Evolutionary conservation across 2,329 filamentous ascomycete genomes (phyloP).

Genomic region (Xylariaceae sp.): DNA sequence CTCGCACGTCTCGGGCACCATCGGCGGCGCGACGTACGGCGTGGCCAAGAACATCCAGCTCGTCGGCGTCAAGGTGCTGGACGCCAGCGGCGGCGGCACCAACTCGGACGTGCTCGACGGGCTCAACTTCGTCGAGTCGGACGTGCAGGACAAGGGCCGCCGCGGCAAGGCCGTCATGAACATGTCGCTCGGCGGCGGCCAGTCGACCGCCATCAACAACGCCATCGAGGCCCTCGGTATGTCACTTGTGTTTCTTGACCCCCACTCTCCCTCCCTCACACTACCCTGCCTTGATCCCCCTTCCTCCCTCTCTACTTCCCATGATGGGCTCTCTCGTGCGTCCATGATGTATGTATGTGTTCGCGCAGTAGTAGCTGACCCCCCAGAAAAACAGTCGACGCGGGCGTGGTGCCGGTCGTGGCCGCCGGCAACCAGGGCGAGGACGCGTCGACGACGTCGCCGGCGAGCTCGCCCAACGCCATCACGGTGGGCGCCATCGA

Average conservation of each 20-base stretch:
- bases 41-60: conserved; percentile 51
- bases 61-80: conserved; percentile 56
- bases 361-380: too few species aligned
- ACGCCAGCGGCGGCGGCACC: conserved; percentile 37
- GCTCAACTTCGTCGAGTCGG: conserved; percentile 47
- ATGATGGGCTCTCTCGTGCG: too few species aligned
- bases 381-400: too few species aligned
- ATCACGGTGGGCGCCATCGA: conserved; percentile 55
- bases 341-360: too few species aligned
- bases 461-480: conserved; percentile 47
- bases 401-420: conserved; percentile 50
- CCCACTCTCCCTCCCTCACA: too few species aligned
- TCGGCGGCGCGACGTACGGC: conserved; percentile 52
- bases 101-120: conserved; percentile 50
- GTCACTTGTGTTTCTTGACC: too few species aligned
- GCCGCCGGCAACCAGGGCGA: conserved; percentile 52
- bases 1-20: conserved; percentile 56
- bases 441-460: conserved; percentile 43
- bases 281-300: too few species aligned
- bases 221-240: conserved; percentile 44
- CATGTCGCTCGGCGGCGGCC: conserved; percentile 51
- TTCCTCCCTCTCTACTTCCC: too few species aligned
- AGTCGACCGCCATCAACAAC: conserved; percentile 44
- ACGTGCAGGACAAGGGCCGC: conserved; percentile 33
- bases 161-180: conserved; percentile 53